Percentiles rank a stretch among this genome's conserved stretches.
Conservation (phyloP, 805 yeast genomes). For the Saccharomycodes ludwigii region DNA sequence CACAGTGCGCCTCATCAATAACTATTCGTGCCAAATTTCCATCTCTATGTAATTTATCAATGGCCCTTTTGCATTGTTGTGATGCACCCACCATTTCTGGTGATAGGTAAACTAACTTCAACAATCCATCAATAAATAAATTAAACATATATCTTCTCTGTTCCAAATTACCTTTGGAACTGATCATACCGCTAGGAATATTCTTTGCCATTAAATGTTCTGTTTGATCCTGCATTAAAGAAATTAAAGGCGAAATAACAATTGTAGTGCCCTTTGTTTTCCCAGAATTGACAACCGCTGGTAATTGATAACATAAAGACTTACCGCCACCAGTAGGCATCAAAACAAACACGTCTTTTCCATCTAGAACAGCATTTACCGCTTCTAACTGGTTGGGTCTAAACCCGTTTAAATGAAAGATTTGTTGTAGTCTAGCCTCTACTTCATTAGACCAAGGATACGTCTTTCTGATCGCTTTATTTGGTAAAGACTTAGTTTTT, state of each 20-base stretch:
- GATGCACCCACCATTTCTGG: constrained; percentile 91
- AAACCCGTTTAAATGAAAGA: constrained; percentile 55
- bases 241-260: constrained; percentile 87
- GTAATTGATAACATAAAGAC: constrained; percentile 88
- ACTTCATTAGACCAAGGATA: constrained; percentile 61
- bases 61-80: constrained; percentile 49
- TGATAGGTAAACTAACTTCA: constrained; percentile 74
- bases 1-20: constrained; percentile 97
- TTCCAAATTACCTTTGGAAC: constrained; percentile 54
- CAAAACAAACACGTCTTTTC: constrained; percentile 82
- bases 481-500: no score
- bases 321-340: constrained; percentile 99
- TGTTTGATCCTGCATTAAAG: constrained; percentile 96
- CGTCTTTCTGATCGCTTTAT: no score
- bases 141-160: constrained; percentile 54
- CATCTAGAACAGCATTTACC: constrained; percentile 58
- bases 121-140: constrained; percentile 47
- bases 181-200: constrained; percentile 79
- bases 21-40: constrained; percentile 69
- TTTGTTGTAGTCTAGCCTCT: constrained; percentile 37
- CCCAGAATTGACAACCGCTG: constrained; percentile 74
- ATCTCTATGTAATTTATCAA: constrained; percentile 41
- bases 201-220: constrained; percentile 56
- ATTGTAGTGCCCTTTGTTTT: constrained; percentile 73
- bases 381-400: constrained; percentile 83